phyloP scores from a whole-genome alignment of 2,329 filamentous ascomycete species.

The Sclerotinia spermophila region DNA sequence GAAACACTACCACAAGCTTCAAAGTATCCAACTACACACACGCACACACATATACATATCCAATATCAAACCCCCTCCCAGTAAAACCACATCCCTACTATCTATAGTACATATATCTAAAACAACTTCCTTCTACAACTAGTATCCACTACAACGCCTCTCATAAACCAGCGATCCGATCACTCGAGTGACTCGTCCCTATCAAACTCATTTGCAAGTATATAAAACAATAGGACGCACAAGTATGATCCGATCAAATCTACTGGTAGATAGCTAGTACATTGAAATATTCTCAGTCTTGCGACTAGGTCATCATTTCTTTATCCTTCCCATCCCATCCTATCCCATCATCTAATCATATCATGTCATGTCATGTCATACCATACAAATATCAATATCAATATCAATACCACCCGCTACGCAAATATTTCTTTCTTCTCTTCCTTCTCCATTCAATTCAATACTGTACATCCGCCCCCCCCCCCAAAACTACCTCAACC shows the following conservation, averaged over 20 bases:
- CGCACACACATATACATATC: background rate
- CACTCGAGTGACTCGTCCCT: too few species aligned
- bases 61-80: background rate
- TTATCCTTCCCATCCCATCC: background rate
- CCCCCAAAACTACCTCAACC: conserved; percentile 45
- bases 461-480: background rate
- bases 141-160: too few species aligned
- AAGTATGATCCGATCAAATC: background rate
- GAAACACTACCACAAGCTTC: background rate
- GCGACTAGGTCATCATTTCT: background rate
- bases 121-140: background rate
- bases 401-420: background rate
- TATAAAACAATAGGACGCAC: background rate
- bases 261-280: background rate
- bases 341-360: conserved; percentile 6
- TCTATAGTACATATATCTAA: background rate
- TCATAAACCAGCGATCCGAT: too few species aligned
- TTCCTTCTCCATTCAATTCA: background rate
- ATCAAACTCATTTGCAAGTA: background rate
- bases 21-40: too few species aligned
- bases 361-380: background rate
- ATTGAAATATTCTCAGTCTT: background rate
- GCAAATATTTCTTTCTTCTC: background rate
- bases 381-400: background rate
- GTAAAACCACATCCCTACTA: too few species aligned